A percentile compares a stretch with the other conserved stretches of the same genome.
phyloP scores from a whole-genome alignment of 75 land plant genomes.

The Selaginella moellendorffii region DNA sequence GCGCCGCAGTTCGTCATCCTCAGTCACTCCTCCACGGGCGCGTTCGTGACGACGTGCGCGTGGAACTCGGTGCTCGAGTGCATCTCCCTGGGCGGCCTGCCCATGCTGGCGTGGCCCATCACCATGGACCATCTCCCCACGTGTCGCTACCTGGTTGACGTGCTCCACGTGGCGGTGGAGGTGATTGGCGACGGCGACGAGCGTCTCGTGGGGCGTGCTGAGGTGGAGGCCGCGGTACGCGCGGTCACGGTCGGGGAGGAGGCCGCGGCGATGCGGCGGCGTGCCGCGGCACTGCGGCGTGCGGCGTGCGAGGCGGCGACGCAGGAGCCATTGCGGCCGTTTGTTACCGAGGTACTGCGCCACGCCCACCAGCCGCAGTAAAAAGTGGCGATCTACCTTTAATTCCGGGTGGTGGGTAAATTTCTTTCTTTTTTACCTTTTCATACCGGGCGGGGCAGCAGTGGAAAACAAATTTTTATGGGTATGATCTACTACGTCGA shows the following conservation, averaged over 20 bases:
- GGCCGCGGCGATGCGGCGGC: neutral
- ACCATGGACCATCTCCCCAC: slow-evolving; percentile 2
- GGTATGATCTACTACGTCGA: too few species aligned
- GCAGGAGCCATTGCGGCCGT: neutral
- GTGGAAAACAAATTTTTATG: too few species aligned
- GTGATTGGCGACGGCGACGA: neutral
- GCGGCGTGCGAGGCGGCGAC: neutral
- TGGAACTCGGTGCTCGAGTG: slow-evolving; percentile 4
- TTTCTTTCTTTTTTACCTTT: too few species aligned
- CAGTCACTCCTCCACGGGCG: neutral
- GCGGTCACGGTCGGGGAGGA: neutral
- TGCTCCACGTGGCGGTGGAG: neutral
- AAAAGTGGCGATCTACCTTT: too few species aligned
- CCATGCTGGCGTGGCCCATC: neutral
- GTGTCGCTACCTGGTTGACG: slow-evolving; percentile 1
- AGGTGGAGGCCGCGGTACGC: slow-evolving; percentile 1
- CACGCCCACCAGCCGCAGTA: neutral
- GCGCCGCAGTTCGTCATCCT: neutral
- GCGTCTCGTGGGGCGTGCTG: neutral
- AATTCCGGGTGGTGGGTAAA: too few species aligned
- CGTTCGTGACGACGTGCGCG: neutral
- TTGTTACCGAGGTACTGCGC: neutral
- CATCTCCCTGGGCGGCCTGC: slow-evolving; percentile 1
- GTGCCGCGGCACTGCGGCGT: neutral
- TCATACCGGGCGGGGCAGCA: too few species aligned